Percentiles rank a stretch among this genome's conserved stretches.
Conservation (phyloP, 2,329 filamentous ascomycete genomes). For the Aspergillus eucalypticola region DNA sequence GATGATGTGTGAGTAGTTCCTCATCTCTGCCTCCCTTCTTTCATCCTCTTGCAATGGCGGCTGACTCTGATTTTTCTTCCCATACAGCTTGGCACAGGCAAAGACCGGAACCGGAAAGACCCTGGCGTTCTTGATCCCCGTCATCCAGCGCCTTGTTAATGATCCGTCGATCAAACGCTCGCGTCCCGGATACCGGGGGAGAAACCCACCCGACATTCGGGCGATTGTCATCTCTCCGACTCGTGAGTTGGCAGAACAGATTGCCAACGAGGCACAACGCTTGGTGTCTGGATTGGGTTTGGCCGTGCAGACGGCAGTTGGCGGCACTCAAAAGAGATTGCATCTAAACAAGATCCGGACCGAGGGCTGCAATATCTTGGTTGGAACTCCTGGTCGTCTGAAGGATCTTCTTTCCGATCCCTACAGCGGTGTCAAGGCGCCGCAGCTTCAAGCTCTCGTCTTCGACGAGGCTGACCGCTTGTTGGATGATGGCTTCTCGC, state of each 20-base stretch:
- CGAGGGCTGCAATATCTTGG: constrained; percentile 81
- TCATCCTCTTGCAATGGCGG: constrained; percentile 15
- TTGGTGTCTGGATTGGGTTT: constrained; percentile 67
- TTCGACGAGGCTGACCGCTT: constrained; percentile 69
- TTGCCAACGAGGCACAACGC: constrained; percentile 70
- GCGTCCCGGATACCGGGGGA: not conserved
- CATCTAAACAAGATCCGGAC: constrained; percentile 69
- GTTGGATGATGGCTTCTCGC: constrained; percentile 67
- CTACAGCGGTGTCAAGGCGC: constrained; percentile 62
- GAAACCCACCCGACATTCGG: constrained; percentile 50
- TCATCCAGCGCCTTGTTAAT: constrained; percentile 74
- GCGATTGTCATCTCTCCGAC: constrained; percentile 64
- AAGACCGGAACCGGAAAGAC: constrained; percentile 98
- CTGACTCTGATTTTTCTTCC: constrained; percentile 16
- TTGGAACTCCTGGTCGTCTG: constrained; percentile 87
- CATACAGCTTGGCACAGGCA: constrained; percentile 77
- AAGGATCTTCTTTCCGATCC: constrained; percentile 75
- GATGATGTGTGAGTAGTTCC: constrained; percentile 69
- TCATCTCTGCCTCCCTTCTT: not conserved
- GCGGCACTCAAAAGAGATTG: constrained; percentile 75
- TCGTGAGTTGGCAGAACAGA: constrained; percentile 65
- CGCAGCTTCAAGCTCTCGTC: constrained; percentile 60
- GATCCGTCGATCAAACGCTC: constrained; percentile 50
- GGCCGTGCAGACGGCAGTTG: constrained; percentile 76
- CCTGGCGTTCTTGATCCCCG: constrained; percentile 83